Evolutionary conservation across 2,329 filamentous ascomycete genomes (phyloP).

Genomic region (Delphinella strobiligena): DNA sequence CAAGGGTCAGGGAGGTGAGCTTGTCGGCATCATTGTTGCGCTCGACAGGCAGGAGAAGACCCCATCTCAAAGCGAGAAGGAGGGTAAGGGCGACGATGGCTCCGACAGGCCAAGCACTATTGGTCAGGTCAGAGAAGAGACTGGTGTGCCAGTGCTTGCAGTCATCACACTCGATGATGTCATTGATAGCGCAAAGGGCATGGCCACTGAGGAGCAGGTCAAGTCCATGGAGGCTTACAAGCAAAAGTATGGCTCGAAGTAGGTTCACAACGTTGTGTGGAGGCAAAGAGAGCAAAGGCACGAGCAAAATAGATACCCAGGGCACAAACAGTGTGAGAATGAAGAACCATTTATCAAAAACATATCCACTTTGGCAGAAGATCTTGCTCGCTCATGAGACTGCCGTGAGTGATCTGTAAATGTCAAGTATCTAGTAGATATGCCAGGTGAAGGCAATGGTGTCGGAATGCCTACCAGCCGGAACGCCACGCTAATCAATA

Average conservation of each 20-base stretch:
- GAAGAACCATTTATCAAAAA: too few species aligned
- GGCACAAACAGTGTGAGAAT: not conserved
- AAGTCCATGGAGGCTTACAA: conserved; percentile 62
- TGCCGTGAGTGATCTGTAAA: not conserved
- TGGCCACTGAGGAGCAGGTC: conserved; percentile 34
- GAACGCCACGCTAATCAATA: not conserved
- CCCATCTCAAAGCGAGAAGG: conserved; percentile 36
- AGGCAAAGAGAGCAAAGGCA: conserved; percentile 1
- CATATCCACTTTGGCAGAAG: too few species aligned
- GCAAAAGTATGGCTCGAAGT: conserved; percentile 20
- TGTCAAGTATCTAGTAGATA: not conserved
- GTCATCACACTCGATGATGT: conserved; percentile 81
- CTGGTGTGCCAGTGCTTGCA: conserved; percentile 68
- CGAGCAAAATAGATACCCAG: conserved; percentile 7
- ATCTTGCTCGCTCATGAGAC: too few species aligned
- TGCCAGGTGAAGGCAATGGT: not conserved
- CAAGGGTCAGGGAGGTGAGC: conserved; percentile 66
- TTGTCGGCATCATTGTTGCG: conserved; percentile 80
- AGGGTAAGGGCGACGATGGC: conserved; percentile 45
- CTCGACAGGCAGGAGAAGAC: conserved; percentile 81
- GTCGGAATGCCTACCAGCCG: not conserved
- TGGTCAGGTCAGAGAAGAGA: conserved; percentile 72
- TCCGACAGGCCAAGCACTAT: conserved; percentile 67
- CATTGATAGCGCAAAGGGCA: conserved; percentile 30
- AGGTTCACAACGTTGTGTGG: too few species aligned